These are phyloP conservation scores for Neurospora sp. DNA, from an alignment of 2,329 filamentous ascomycete genomes.

Conservation along the genomic window DNA sequence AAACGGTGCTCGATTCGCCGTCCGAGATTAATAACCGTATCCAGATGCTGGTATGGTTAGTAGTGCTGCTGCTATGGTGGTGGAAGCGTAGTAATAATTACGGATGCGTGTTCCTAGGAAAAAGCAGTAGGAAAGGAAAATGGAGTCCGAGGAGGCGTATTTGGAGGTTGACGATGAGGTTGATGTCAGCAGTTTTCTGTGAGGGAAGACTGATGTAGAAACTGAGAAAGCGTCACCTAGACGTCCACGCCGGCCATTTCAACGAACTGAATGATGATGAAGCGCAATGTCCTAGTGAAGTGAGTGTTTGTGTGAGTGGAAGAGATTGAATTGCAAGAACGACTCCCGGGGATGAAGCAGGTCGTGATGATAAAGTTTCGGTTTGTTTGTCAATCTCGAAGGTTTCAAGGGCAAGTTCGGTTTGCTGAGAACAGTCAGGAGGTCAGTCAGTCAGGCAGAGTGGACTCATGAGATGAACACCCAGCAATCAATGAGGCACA, in stretches of 20 bases:
- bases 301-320: neutral
- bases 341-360: neutral
- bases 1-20: conserved; percentile 3
- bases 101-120: conserved; percentile 6
- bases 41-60: conserved; percentile 3
- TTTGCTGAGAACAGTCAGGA: neutral
- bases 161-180: neutral
- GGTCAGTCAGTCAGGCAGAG: neutral
- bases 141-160: neutral
- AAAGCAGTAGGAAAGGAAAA: neutral
- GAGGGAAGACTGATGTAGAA: neutral
- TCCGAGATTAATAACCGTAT: conserved; percentile 3
- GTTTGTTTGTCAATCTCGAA: neutral
- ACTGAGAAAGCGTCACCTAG: neutral
- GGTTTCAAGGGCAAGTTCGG: neutral
- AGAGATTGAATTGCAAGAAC: neutral
- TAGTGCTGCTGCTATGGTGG: conserved; percentile 2
- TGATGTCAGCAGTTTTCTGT: neutral
- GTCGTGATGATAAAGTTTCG: neutral
- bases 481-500: neutral
- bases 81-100: conserved; percentile 6
- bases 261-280: neutral
- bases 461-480: neutral
- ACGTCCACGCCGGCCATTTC: neutral
- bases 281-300: neutral